Evolutionary conservation across 2,329 filamentous ascomycete species (phyloP).

Genomic region (Alternaria novae-zelandiae): DNA sequence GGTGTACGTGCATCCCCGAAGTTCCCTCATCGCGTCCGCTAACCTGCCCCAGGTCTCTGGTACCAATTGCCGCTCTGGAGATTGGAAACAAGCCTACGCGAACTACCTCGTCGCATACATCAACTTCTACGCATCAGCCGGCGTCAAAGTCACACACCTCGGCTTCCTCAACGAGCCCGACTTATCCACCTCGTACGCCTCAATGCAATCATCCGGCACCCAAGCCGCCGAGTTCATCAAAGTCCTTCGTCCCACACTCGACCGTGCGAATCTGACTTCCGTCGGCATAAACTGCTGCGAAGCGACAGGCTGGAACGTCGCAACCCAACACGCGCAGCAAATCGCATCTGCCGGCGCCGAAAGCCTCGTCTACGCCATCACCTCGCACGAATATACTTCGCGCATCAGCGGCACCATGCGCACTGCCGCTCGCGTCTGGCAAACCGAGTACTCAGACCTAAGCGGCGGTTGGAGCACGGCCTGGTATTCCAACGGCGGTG

Average conservation of each 20-base stretch:
- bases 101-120: slow-evolving; percentile 58
- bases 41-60: slow-evolving; percentile 6
- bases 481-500: not conserved
- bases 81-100: slow-evolving; percentile 59
- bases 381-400: not conserved
- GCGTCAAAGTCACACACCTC: slow-evolving; percentile 51
- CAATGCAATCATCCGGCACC: slow-evolving; percentile 55
- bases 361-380: not conserved
- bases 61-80: slow-evolving; percentile 48
- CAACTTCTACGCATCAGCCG: slow-evolving; percentile 50
- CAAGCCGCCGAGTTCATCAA: not conserved
- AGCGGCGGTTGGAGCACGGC: not conserved
- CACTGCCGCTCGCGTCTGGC: not conserved
- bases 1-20: slow-evolving; percentile 45
- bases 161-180: slow-evolving; percentile 58
- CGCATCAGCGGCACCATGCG: not conserved
- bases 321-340: not conserved
- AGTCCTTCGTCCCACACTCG: not conserved
- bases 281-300: not conserved
- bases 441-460: not conserved
- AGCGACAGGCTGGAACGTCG: not conserved
- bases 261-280: not conserved
- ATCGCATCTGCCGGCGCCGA: not conserved
- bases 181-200: slow-evolving; percentile 51
- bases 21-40: not conserved